A percentile compares a stretch with the other conserved stretches of the same genome.
Conservation (phyloP, 768 basidiomycete species). For the Tricholomella constricta region DNA sequence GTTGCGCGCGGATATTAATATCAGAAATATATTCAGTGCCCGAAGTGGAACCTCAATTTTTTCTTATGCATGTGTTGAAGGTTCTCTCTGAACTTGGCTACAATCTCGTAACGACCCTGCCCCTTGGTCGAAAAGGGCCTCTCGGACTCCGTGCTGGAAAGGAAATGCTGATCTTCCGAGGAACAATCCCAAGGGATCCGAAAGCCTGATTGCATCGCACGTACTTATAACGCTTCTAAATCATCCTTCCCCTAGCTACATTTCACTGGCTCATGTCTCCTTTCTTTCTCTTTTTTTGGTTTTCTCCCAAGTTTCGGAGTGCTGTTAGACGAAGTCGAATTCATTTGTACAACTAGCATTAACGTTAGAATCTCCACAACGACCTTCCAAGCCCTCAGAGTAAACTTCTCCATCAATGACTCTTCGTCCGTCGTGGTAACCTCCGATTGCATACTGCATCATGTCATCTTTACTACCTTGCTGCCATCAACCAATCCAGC, state of each 20-base stretch:
- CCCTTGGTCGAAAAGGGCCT: conserved; percentile 51
- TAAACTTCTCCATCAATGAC: too few species aligned
- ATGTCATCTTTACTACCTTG: conserved; percentile 60
- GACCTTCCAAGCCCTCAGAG: too few species aligned
- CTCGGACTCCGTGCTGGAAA: conserved; percentile 45
- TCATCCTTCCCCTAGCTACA: not conserved
- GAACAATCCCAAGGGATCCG: conserved; percentile 25
- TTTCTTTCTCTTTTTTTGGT: too few species aligned
- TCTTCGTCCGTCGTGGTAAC: too few species aligned
- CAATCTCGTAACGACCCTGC: conserved; percentile 67
- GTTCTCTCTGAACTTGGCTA: conserved; percentile 59
- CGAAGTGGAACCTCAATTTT: conserved; percentile 52
- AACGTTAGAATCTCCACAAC: too few species aligned
- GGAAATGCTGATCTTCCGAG: conserved; percentile 69
- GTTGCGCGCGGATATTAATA: not conserved
- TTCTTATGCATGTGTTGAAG: conserved; percentile 64
- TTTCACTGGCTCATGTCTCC: not conserved
- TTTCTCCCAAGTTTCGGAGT: not conserved
- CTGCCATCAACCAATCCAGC: conserved; percentile 68
- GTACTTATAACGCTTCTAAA: not conserved
- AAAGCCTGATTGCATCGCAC: not conserved
- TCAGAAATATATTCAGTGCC: conserved; percentile 28
- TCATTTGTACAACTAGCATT: not conserved
- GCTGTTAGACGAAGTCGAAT: conserved; percentile 1
- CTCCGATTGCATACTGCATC: too few species aligned